Evolutionary conservation across 75 land plant genomes (phyloP).

Genomic region (Gnetum montanum): DNA sequence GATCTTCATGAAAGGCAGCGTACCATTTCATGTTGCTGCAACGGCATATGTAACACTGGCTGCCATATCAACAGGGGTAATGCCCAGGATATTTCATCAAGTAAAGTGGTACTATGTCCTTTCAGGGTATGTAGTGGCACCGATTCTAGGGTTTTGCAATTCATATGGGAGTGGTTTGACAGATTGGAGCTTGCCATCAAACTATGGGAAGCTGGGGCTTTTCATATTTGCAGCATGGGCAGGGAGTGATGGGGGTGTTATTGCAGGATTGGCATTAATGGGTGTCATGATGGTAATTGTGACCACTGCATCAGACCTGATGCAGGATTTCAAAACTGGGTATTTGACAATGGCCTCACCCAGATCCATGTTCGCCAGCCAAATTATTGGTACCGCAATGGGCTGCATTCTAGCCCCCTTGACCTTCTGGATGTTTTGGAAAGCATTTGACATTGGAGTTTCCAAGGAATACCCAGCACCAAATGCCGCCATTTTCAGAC

Average conservation of each 20-base stretch:
- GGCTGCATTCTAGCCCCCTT: slow-evolving; percentile 61
- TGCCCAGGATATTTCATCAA: slow-evolving; percentile 51
- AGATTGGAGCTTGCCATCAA: slow-evolving; percentile 45
- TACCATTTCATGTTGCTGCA: slow-evolving; percentile 47
- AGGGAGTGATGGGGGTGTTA: slow-evolving; percentile 34
- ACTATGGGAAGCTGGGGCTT: slow-evolving; percentile 47
- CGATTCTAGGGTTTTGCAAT: slow-evolving; percentile 45
- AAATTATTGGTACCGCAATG: slow-evolving; percentile 54
- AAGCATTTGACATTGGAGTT: slow-evolving; percentile 49
- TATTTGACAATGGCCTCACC: slow-evolving; percentile 41
- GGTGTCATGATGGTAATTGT: slow-evolving; percentile 56
- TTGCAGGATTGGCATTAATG: slow-evolving; percentile 38
- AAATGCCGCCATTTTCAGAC: slow-evolving; percentile 43
- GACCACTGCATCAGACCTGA: slow-evolving; percentile 45
- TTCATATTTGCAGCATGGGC: slow-evolving; percentile 54
- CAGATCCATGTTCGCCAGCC: slow-evolving; percentile 65
- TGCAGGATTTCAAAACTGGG: slow-evolving; percentile 52
- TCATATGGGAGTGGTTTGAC: slow-evolving; percentile 45
- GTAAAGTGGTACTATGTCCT: slow-evolving; percentile 45
- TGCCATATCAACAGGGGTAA: slow-evolving; percentile 35
- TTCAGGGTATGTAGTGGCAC: slow-evolving; percentile 31
- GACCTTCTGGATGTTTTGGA: slow-evolving; percentile 59
- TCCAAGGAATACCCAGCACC: slow-evolving; percentile 47
- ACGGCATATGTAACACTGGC: slow-evolving; percentile 38
- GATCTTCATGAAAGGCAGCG: slow-evolving; percentile 31